A percentile compares a stretch with the other conserved stretches of the same genome.
Evolutionary conservation across 805 yeast species (phyloP).

Genomic region (fission yeast (Schizosaccharomyces pombe)): DNA sequence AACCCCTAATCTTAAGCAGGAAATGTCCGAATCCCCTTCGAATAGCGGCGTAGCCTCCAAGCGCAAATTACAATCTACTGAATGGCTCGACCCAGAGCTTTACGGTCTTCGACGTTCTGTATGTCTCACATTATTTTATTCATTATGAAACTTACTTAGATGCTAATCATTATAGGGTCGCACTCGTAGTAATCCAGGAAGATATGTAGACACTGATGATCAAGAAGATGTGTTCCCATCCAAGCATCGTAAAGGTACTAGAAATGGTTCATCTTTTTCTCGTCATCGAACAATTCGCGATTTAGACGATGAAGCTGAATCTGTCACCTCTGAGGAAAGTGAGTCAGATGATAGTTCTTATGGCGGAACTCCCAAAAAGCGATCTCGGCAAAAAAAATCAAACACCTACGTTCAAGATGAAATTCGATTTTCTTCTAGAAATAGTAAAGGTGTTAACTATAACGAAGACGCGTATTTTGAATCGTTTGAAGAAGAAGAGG

Average conservation of each 20-base stretch:
- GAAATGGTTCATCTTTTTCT: background rate
- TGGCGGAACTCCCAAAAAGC: background rate
- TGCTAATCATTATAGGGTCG: background rate
- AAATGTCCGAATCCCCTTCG: background rate
- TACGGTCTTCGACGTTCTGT: slow-evolving; percentile 21
- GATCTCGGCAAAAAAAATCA: background rate
- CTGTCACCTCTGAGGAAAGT: slow-evolving; percentile 10
- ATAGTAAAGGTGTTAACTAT: slow-evolving; percentile 48
- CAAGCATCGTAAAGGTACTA: background rate
- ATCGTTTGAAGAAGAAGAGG: slow-evolving; percentile 28
- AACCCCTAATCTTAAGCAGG: no score
- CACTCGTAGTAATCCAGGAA: background rate
- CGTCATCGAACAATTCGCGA: background rate
- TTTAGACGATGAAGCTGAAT: slow-evolving; percentile 13
- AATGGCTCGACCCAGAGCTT: slow-evolving; percentile 17
- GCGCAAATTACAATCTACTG: background rate
- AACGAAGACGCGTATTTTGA: slow-evolving; percentile 35
- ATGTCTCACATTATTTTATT: background rate
- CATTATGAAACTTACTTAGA: background rate
- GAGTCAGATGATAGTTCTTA: slow-evolving; percentile 3
- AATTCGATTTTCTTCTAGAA: slow-evolving; percentile 53
- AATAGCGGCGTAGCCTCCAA: background rate
- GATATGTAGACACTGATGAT: background rate
- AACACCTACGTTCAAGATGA: slow-evolving; percentile 11
- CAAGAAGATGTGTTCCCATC: background rate